phyloP scores from a whole-genome alignment of 2,329 filamentous ascomycete species.

The Trichoderma afroharzianum region DNA sequence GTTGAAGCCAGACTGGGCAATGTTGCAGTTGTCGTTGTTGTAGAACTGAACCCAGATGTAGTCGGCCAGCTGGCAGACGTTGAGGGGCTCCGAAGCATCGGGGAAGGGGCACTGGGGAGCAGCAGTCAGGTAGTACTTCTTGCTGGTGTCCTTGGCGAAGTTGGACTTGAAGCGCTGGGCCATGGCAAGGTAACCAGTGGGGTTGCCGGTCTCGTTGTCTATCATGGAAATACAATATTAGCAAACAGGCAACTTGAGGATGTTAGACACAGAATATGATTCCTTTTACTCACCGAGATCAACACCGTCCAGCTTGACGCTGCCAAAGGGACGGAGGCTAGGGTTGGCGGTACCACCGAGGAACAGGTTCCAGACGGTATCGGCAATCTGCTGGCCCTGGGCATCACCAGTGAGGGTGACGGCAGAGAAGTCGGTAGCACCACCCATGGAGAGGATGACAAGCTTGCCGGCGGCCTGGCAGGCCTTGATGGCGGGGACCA shows the following conservation, averaged over 20 bases:
- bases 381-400: slow-evolving; percentile 52
- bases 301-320: slow-evolving; percentile 66
- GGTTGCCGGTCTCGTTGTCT: slow-evolving; percentile 57
- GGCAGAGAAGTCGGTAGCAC: slow-evolving; percentile 62
- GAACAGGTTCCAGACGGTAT: slow-evolving; percentile 66
- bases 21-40: slow-evolving; percentile 60
- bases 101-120: slow-evolving; percentile 52
- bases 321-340: slow-evolving; percentile 61
- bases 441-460: slow-evolving; percentile 66
- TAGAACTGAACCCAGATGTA: slow-evolving; percentile 59
- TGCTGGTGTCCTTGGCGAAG: slow-evolving; percentile 33
- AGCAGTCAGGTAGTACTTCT: slow-evolving; percentile 20
- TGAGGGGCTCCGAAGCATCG: slow-evolving; percentile 45
- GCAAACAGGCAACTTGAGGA: not conserved
- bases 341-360: slow-evolving; percentile 42
- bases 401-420: slow-evolving; percentile 49
- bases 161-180: slow-evolving; percentile 50
- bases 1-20: slow-evolving; percentile 52
- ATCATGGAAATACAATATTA: not conserved
- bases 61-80: slow-evolving; percentile 42
- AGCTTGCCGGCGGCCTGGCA: slow-evolving; percentile 66
- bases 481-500: slow-evolving; percentile 36
- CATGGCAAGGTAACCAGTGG: slow-evolving; percentile 57
- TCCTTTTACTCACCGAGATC: slow-evolving; percentile 46
- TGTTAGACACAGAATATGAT: not conserved